Base-by-base conservation (phyloP, 1,139 yeast genomes). In the Candida glucosophila region DNA sequence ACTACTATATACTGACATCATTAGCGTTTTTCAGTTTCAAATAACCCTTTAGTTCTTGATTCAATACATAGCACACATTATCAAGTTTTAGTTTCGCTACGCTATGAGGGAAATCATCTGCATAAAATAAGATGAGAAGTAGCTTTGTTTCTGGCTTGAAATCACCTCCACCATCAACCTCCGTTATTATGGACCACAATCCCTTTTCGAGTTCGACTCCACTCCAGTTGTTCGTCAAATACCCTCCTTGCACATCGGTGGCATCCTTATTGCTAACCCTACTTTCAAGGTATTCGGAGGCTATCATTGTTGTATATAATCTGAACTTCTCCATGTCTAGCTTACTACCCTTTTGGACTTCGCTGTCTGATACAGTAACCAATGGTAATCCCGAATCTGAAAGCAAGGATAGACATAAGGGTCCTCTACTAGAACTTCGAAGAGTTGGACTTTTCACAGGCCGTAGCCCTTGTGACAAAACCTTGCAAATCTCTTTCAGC, bases 271-370 rank as follows among this genome's bases (percentile, higher is more conserved):
- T 50, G 25, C 55, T 59, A 29, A 58, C 49, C n/a, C n/a, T n/a
- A n/a, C n/a, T n/a, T n/a, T n/a, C n/a, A n/a, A n/a, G n/a, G n/a
- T n/a, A n/a, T n/a, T n/a, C n/a, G n/a, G n/a, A n/a, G n/a, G n/a
- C n/a, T 2, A 67, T 69, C 27, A 67, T 41, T 18, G 70, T 45
- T n/a, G 71, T 56, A 34, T 63, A 53, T 8, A 70, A 65, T 32
- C 60, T 60, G 17, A 69, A 46, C 28, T 55, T 57, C 30, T 68
- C 73, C 5, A 60, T 54, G 9, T 53, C 40, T 14, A 52, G 36
- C 10, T 34, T 18, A n/a, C 16, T 33, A 7, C 32, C 29, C n/a
- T 20, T 13, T 15, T 23, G 30, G 10, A 25, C 20, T 10, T 25
- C 28, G 35, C 35, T 22, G 35, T 36, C 17, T 35, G 47, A 29